phyloP scores from a whole-genome alignment of 1,139 yeast genomes.

The Candida mesenterica region DNA sequence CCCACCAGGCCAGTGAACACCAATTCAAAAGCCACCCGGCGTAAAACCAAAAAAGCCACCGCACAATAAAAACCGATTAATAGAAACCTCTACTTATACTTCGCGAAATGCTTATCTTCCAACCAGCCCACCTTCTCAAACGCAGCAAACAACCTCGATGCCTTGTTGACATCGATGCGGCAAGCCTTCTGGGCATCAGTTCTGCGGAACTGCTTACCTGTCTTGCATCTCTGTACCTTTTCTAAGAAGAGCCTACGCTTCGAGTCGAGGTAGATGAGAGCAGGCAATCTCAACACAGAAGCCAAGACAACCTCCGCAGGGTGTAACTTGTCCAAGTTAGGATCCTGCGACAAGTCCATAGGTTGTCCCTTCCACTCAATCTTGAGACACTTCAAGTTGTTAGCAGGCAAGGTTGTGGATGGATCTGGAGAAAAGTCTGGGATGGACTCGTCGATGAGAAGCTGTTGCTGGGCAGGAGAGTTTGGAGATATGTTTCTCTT shows the following conservation, averaged over 20 bases:
- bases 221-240: slow-evolving; percentile 73
- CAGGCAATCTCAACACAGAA: slow-evolving; percentile 82
- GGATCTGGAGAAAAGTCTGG: slow-evolving; percentile 79
- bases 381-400: slow-evolving; percentile 66
- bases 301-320: slow-evolving; percentile 92
- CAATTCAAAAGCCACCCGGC: too few species aligned
- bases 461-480: slow-evolving; percentile 37
- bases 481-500: slow-evolving; percentile 38
- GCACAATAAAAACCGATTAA: too few species aligned
- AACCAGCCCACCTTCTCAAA: slow-evolving; percentile 97
- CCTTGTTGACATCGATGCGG: slow-evolving; percentile 94
- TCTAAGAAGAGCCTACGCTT: slow-evolving; percentile 88
- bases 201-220: slow-evolving; percentile 84
- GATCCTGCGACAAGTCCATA: slow-evolving; percentile 82
- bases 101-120: slow-evolving; percentile 65
- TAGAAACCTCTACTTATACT: not conserved
- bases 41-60: too few species aligned
- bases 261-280: slow-evolving; percentile 84
- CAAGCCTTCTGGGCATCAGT: slow-evolving; percentile 98
- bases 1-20: too few species aligned
- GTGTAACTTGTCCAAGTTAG: slow-evolving; percentile 67
- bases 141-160: slow-evolving; percentile 87
- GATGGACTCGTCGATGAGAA: slow-evolving; percentile 53
- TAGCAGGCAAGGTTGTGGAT: slow-evolving; percentile 57
- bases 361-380: slow-evolving; percentile 99